Conservation (phyloP, 495 filamentous ascomycete genomes). For the Entonaema liquescens region DNA sequence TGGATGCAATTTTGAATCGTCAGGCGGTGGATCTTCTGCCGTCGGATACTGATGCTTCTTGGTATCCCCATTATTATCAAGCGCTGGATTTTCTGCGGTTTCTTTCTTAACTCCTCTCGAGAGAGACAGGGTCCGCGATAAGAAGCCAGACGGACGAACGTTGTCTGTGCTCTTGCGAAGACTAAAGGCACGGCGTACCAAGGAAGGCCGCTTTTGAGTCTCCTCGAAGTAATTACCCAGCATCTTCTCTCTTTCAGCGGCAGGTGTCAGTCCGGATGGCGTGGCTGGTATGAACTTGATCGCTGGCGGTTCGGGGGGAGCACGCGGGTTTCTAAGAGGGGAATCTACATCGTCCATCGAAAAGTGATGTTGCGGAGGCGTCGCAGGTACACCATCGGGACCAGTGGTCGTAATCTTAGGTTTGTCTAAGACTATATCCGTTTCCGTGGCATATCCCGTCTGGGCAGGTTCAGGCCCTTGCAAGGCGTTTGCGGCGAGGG, state of each 20-base stretch:
- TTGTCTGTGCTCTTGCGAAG: slow-evolving; percentile 66
- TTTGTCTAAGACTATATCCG: slow-evolving; percentile 28
- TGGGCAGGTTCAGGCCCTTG: slow-evolving; percentile 12
- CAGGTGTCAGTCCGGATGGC: slow-evolving; percentile 63
- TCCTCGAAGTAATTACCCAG: slow-evolving; percentile 59
- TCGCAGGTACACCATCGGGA: slow-evolving; percentile 55
- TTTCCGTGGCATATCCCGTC: slow-evolving; percentile 20
- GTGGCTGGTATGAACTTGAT: slow-evolving; percentile 80
- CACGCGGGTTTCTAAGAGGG: slow-evolving; percentile 78
- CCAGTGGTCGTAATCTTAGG: slow-evolving; percentile 49
- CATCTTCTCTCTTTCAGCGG: slow-evolving; percentile 63
- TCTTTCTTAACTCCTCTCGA: slow-evolving; percentile 41
- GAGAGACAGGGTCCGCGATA: slow-evolving; percentile 56
- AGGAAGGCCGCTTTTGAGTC: slow-evolving; percentile 57
- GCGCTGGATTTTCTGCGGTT: slow-evolving; percentile 14
- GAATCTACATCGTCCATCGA: slow-evolving; percentile 66
- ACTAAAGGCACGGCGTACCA: slow-evolving; percentile 66
- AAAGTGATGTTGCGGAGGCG: slow-evolving; percentile 56
- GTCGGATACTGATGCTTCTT: slow-evolving; percentile 47
- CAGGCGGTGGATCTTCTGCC: slow-evolving; percentile 52
- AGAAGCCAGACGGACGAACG: slow-evolving; percentile 53
- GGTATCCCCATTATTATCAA: slow-evolving; percentile 47
- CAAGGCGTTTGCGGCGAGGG: slow-evolving; percentile 37
- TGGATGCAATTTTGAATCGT: slow-evolving; percentile 72
- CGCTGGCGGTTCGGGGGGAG: slow-evolving; percentile 64